Conservation (phyloP, 306 rosid species). For the Glycine soja region DNA sequence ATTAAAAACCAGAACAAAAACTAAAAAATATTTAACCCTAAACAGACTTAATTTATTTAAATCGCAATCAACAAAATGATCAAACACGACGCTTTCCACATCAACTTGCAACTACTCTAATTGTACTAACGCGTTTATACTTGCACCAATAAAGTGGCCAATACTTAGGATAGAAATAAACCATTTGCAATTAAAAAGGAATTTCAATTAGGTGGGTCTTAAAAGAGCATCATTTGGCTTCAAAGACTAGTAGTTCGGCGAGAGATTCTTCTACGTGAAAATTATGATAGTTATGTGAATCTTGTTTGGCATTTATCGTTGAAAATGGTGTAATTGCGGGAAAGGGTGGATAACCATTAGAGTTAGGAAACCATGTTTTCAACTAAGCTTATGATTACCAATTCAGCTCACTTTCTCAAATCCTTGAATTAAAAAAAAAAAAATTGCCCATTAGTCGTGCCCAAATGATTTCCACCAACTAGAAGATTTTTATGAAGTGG, state of each 20-base stretch:
- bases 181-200: neutral
- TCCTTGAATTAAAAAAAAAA: neutral
- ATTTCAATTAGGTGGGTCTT: conserved; percentile 11
- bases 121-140: neutral
- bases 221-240: conserved; percentile 37
- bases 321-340: conserved; percentile 21
- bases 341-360: conserved; percentile 6
- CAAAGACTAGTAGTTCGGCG: neutral
- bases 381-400: conserved; percentile 36
- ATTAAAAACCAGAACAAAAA: too few species aligned
- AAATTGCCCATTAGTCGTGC: conserved; percentile 5
- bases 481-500: neutral
- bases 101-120: neutral
- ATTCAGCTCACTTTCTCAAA: neutral
- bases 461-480: conserved; percentile 23
- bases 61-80: neutral
- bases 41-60: neutral
- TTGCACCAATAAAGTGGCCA: conserved; percentile 4
- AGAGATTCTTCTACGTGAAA: conserved; percentile 11
- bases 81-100: neutral
- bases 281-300: neutral
- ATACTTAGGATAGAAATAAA: neutral
- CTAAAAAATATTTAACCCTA: neutral
- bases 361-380: conserved; percentile 32
- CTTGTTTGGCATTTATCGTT: conserved; percentile 26